A percentile compares a stretch with the other conserved stretches of the same genome.
These are phyloP conservation scores for Vachellia pachyceras DNA, from an alignment of 306 rosid genomes.

Conservation along the genomic window DNA sequence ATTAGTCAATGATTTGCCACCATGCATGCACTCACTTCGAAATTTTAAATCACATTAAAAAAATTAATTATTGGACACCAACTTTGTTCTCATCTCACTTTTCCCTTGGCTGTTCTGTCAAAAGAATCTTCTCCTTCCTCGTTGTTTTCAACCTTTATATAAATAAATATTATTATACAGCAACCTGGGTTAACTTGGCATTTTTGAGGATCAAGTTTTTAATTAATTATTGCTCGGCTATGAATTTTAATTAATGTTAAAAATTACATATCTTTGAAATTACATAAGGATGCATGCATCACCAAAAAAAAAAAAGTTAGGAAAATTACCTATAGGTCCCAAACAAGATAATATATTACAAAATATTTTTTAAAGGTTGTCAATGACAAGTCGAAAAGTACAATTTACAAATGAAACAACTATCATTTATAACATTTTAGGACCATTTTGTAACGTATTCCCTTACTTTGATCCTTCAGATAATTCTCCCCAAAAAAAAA, in stretches of 20 bases:
- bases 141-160: not conserved
- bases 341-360: too few species aligned
- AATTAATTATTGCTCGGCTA: not conserved
- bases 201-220: not conserved
- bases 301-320: too few species aligned
- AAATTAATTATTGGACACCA: conserved; percentile 9
- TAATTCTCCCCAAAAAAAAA: too few species aligned
- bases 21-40: conserved; percentile 40
- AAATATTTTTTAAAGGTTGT: too few species aligned
- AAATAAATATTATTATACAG: not conserved
- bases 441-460: too few species aligned
- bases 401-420: too few species aligned
- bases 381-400: too few species aligned
- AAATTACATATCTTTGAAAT: too few species aligned
- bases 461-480: too few species aligned
- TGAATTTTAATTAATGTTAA: not conserved
- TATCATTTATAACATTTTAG: too few species aligned
- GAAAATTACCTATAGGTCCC: too few species aligned
- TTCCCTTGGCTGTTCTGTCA: conserved; percentile 7
- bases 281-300: not conserved
- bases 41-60: not conserved
- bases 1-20: conserved; percentile 41
- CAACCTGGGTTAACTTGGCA: not conserved
- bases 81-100: conserved; percentile 15
- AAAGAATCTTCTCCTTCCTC: not conserved